Evolutionary conservation across 805 yeast species (phyloP).

Genomic region (Wickerhamiella occidentalis): DNA sequence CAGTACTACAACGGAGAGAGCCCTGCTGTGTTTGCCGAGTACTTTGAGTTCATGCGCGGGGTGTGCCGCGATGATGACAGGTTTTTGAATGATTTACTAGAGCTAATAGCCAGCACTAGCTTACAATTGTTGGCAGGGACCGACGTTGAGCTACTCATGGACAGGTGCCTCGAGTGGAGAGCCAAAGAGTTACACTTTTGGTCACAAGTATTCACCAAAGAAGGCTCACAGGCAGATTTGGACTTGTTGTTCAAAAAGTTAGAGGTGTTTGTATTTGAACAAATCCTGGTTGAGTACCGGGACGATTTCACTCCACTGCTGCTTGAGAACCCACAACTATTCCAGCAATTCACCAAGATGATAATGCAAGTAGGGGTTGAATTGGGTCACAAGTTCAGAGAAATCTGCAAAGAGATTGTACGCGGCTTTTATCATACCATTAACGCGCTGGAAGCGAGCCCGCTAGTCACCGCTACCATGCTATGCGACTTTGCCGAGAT

Average conservation of each 20-base stretch:
- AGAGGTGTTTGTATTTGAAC: background rate
- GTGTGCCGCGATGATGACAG: background rate
- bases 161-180: background rate
- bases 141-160: background rate
- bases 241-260: background rate
- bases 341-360: background rate
- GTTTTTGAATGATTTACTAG: background rate
- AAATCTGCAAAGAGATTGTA: background rate
- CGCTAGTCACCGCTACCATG: background rate
- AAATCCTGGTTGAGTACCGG: background rate
- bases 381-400: background rate
- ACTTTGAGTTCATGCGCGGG: background rate
- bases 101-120: background rate
- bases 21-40: background rate
- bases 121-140: background rate
- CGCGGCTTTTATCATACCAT: background rate
- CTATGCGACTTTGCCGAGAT: slow-evolving; percentile 1
- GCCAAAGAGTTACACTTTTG: background rate
- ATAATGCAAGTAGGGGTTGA: background rate
- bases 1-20: background rate
- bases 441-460: background rate
- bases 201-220: background rate
- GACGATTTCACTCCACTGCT: background rate
- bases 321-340: background rate
- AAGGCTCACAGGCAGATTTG: background rate